phyloP scores from a whole-genome alignment of 257 asterid genomes.

The Salvia hispanica region DNA sequence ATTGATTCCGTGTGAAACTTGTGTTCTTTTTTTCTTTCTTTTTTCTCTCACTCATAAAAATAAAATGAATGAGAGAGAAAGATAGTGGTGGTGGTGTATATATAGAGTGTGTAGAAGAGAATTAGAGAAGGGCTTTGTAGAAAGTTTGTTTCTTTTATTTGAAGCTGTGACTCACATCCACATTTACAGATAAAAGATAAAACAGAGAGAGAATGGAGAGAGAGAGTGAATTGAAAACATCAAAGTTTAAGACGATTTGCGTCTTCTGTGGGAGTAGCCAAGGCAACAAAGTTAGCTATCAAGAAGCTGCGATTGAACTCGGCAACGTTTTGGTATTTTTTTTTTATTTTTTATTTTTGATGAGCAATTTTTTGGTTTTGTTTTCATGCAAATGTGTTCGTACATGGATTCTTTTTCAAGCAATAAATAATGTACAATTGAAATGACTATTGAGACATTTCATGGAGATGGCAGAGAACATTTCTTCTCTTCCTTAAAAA shows the following conservation, averaged over 20 bases:
- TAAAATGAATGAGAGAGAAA: too few species aligned
- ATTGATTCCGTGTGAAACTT: constrained; percentile 29
- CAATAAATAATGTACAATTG: background rate
- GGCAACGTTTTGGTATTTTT: constrained; percentile 66
- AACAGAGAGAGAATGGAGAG: constrained; percentile 45
- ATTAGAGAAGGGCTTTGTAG: constrained; percentile 11
- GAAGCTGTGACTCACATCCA: constrained; percentile 19
- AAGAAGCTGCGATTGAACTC: constrained; percentile 82
- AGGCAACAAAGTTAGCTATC: constrained; percentile 79
- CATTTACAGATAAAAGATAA: constrained; percentile 26
- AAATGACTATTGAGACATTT: too few species aligned
- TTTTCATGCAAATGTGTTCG: constrained; percentile 35
- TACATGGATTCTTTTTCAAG: background rate
- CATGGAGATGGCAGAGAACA: constrained; percentile 16
- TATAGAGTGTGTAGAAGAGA: constrained; percentile 4
- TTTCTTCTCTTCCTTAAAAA: constrained; percentile 27
- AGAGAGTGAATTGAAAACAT: constrained; percentile 44
- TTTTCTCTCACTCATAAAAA: background rate
- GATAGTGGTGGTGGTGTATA: too few species aligned
- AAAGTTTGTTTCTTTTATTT: constrained; percentile 30
- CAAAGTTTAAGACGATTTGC: constrained; percentile 83
- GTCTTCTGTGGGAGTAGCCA: constrained; percentile 97
- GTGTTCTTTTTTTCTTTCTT: constrained; percentile 15
- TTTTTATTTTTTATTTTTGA: constrained; percentile 12
- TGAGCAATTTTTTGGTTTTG: background rate